Evolutionary conservation across 1,284 basidiomycete species (phyloP).

Genomic region (Tetrapyrgos nigripes): DNA sequence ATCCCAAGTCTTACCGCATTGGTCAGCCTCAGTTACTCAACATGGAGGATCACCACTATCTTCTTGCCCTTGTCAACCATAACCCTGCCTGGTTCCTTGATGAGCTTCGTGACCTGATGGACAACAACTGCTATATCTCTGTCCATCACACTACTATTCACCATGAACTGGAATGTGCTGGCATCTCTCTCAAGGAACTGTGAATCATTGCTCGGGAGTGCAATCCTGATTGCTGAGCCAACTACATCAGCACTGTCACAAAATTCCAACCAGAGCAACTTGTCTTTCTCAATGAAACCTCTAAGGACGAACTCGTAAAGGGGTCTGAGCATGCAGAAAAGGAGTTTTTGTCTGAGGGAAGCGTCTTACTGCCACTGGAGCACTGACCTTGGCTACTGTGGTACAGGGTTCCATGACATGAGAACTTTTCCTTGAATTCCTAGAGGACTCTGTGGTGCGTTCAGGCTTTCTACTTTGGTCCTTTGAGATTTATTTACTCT

Average conservation of each 20-base stretch:
- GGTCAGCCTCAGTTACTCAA: constrained; percentile 22
- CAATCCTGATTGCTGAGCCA: constrained; percentile 13
- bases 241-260: constrained; percentile 15
- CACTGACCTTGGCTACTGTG: constrained; percentile 7
- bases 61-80: constrained; percentile 26
- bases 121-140: constrained; percentile 30
- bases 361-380: background rate
- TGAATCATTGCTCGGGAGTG: constrained; percentile 18
- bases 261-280: constrained; percentile 20
- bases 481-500: background rate
- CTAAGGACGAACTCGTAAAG: constrained; percentile 24
- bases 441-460: constrained; percentile 16
- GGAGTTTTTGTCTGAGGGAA: background rate
- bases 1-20: constrained; percentile 13
- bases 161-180: constrained; percentile 22
- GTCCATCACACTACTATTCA: constrained; percentile 32
- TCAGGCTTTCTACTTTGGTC: background rate
- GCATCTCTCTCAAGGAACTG: background rate
- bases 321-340: background rate
- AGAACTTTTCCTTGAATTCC: constrained; percentile 13
- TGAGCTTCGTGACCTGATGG: constrained; percentile 28
- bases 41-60: constrained; percentile 30
- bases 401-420: constrained; percentile 16
- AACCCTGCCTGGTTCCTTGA: constrained; percentile 34
- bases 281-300: constrained; percentile 24